A percentile compares a stretch with the other conserved stretches of the same genome.
Conservation (phyloP, 768 basidiomycete genomes). For the Leccinum obscurum region DNA sequence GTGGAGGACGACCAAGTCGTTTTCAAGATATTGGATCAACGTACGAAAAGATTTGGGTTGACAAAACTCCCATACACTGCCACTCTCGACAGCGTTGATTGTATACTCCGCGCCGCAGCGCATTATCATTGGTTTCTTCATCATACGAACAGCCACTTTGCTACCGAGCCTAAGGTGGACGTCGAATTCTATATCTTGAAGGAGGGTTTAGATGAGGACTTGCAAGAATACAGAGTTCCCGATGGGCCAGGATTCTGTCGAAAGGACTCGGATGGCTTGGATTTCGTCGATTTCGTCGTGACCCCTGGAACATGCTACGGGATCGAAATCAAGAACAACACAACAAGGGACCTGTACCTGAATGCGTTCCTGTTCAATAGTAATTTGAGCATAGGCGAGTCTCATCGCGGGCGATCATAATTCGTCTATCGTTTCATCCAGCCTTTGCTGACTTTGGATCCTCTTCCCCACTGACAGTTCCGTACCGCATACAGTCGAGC, state of each 20-base stretch:
- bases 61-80: neutral
- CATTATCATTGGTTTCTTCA: slow-evolving; percentile 26
- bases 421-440: no score
- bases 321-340: no score
- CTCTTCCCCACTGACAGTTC: no score
- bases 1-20: neutral
- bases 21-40: slow-evolving; percentile 8
- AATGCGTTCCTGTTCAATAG: no score
- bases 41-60: neutral
- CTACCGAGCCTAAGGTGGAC: neutral
- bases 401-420: no score
- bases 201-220: slow-evolving; percentile 2
- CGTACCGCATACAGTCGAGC: no score
- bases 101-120: slow-evolving; percentile 14
- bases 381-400: no score
- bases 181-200: slow-evolving; percentile 17
- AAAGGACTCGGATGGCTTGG: neutral
- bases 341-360: no score
- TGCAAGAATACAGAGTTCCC: neutral
- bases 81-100: neutral
- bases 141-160: neutral
- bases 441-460: no score
- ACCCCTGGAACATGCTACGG: no score
- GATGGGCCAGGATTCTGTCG: slow-evolving; percentile 3
- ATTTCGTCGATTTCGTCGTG: slow-evolving; percentile 21